Evolutionary conservation across 169 alveolate genomes (phyloP).

Genomic region (Plasmodium ovale): DNA sequence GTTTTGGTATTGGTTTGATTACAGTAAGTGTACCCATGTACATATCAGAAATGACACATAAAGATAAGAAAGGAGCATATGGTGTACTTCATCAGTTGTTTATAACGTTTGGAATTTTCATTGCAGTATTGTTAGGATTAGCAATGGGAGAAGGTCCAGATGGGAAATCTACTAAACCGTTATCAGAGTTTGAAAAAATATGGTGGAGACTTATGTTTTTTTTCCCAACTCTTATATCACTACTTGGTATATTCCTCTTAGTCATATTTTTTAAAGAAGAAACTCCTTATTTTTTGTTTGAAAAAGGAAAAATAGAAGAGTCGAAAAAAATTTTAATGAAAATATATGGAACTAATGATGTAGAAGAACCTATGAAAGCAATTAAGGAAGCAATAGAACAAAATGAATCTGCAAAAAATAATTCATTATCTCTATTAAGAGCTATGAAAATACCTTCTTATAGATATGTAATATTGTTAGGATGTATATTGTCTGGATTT

Average conservation of each 20-base stretch:
- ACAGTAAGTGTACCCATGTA: conserved; percentile 89
- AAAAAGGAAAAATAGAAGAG: conserved; percentile 79
- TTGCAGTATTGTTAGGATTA: conserved; percentile 85
- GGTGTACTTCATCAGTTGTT: conserved; percentile 87
- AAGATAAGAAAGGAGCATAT: conserved; percentile 83
- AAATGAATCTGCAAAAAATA: conserved; percentile 79
- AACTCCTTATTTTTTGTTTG: conserved; percentile 81
- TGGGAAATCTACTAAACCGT: background rate
- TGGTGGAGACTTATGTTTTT: conserved; percentile 83
- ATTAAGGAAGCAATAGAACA: conserved; percentile 76
- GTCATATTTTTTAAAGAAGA: conserved; percentile 76
- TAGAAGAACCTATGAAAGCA: conserved; percentile 75
- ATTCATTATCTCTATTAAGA: conserved; percentile 72
- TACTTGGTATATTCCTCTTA: conserved; percentile 74
- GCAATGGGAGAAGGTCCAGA: conserved; percentile 77
- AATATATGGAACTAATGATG: conserved; percentile 77
- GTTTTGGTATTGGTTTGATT: conserved; percentile 87
- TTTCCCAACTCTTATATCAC: conserved; percentile 77
- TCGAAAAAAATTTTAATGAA: conserved; percentile 77
- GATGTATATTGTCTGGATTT: conserved; percentile 83
- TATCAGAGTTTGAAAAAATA: conserved; percentile 53
- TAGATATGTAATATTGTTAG: conserved; percentile 83
- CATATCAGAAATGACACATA: conserved; percentile 87
- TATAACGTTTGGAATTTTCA: conserved; percentile 87
- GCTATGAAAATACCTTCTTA: conserved; percentile 80